Percentiles rank a stretch among this genome's conserved stretches.
Conservation (phyloP, 1,139 yeast genomes). For the Candida glucosophila region DNA sequence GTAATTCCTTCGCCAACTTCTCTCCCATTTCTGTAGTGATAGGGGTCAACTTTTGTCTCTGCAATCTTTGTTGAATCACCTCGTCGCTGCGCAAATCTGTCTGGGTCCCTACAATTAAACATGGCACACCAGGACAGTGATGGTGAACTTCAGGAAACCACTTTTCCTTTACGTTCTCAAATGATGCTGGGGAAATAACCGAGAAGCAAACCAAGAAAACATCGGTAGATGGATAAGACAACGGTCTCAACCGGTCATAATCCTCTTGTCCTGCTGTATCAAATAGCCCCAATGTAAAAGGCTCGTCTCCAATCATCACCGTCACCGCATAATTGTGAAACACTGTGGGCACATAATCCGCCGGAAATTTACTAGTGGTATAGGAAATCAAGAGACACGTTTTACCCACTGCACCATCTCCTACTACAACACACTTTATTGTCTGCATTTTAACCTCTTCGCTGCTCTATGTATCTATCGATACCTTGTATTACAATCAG, state of each 20-base stretch:
- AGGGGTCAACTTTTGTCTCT: slow-evolving; percentile 84
- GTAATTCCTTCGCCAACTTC: slow-evolving; percentile 82
- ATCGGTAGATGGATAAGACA: slow-evolving; percentile 94
- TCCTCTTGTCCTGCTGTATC: slow-evolving; percentile 99
- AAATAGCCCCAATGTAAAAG: slow-evolving; percentile 88
- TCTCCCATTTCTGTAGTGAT: slow-evolving; percentile 85
- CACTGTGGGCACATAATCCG: slow-evolving; percentile 84
- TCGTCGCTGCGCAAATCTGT: slow-evolving; percentile 92
- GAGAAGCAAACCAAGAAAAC: slow-evolving; percentile 92
- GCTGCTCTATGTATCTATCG: not conserved
- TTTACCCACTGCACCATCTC: slow-evolving; percentile 97
- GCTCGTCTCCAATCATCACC: slow-evolving; percentile 97
- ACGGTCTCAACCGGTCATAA: slow-evolving; percentile 93
- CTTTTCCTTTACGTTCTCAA: slow-evolving; percentile 94
- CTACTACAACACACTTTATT: slow-evolving; percentile 92
- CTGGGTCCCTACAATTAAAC: slow-evolving; percentile 93
- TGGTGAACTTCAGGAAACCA: slow-evolving; percentile 99
- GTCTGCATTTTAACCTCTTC: slow-evolving; percentile 50
- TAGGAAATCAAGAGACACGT: slow-evolving; percentile 86
- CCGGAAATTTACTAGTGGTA: slow-evolving; percentile 81
- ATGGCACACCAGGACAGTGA: slow-evolving; percentile 97
- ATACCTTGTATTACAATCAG: not conserved
- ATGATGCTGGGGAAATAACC: slow-evolving; percentile 94
- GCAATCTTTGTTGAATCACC: slow-evolving; percentile 78
- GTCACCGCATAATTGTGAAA: slow-evolving; percentile 97